Conservation (phyloP, 331 rosid genomes). For the Pyrus hybrid region DNA sequence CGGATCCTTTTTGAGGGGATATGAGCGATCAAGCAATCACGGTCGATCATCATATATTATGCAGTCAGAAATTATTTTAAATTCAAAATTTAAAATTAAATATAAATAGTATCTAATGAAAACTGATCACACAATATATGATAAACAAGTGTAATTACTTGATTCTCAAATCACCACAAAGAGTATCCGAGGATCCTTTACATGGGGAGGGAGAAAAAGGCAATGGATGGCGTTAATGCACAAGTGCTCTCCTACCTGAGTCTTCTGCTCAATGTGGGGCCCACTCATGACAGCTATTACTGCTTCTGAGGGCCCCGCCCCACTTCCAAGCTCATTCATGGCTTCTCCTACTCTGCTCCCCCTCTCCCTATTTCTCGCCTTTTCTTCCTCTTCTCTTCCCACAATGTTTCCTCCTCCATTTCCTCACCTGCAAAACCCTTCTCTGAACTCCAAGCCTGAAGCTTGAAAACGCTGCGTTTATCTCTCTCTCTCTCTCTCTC, state of each 20-base stretch:
- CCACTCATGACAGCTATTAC: slow-evolving; percentile 62
- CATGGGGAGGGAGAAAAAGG: slow-evolving; percentile 27
- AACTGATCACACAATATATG: fast-evolving
- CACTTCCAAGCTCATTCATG: slow-evolving; percentile 51
- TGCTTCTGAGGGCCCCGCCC: slow-evolving; percentile 55
- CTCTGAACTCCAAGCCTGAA: slow-evolving; percentile 9
- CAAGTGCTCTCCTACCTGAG: slow-evolving; percentile 7
- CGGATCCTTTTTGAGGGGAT: too few relatives aligned
- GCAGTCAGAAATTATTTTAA: too few relatives aligned
- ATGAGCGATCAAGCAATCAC: too few relatives aligned
- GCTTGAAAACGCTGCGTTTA: background rate
- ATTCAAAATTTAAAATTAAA: too few relatives aligned
- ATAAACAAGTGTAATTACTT: too few relatives aligned
- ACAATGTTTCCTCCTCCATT: slow-evolving; percentile 4
- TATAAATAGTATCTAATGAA: too few relatives aligned
- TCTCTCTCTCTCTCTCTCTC: background rate
- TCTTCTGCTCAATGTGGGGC: slow-evolving; percentile 33
- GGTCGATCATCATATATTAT: too few relatives aligned
- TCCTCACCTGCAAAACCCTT: slow-evolving; percentile 10
- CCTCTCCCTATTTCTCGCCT: too few relatives aligned
- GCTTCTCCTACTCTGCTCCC: slow-evolving; percentile 2
- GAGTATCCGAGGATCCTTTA: too few relatives aligned
- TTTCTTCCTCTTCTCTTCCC: background rate
- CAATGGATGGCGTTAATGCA: slow-evolving; percentile 58
- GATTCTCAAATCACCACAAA: too few relatives aligned